phyloP scores from a whole-genome alignment of 2,329 filamentous ascomycete species.

The Xylaria sp. region DNA sequence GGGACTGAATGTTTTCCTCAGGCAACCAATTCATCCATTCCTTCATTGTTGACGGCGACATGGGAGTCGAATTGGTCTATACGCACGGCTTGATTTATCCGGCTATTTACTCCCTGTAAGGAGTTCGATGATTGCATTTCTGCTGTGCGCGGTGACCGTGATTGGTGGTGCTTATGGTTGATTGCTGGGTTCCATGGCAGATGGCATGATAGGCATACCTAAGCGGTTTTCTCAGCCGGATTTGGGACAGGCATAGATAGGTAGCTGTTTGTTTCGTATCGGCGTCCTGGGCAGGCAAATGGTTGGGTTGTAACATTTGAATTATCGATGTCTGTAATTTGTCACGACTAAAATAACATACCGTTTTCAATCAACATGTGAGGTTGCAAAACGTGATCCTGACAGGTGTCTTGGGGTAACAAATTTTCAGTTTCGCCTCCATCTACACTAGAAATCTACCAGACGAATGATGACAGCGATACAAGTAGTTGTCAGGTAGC shows the following conservation, averaged over 20 bases:
- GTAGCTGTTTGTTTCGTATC: constrained; percentile 6
- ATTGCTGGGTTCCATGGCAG: not conserved
- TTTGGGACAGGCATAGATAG: constrained; percentile 6
- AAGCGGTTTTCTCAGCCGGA: not conserved
- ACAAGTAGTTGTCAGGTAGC: too few relatives aligned
- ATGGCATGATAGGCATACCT: not conserved
- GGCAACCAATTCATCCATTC: not conserved
- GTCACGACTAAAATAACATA: not conserved
- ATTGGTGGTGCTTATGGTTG: not conserved
- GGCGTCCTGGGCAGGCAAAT: constrained; percentile 17
- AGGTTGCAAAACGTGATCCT: not conserved
- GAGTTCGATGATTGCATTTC: constrained; percentile 10
- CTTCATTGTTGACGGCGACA: not conserved
- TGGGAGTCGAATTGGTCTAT: not conserved
- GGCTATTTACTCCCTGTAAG: not conserved
- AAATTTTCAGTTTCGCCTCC: not conserved
- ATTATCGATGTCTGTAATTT: constrained; percentile 11
- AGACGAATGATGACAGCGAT: too few relatives aligned
- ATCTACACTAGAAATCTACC: too few relatives aligned
- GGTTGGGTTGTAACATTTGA: constrained; percentile 8
- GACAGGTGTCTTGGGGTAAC: not conserved
- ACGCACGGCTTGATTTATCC: constrained; percentile 1
- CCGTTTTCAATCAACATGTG: not conserved
- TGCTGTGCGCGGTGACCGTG: not conserved
- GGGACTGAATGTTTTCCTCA: not conserved